A percentile compares a stretch with the other conserved stretches of the same genome.
phyloP scores from a whole-genome alignment of 495 filamentous ascomycete genomes.

The Aspergillus carlsbadensis region DNA sequence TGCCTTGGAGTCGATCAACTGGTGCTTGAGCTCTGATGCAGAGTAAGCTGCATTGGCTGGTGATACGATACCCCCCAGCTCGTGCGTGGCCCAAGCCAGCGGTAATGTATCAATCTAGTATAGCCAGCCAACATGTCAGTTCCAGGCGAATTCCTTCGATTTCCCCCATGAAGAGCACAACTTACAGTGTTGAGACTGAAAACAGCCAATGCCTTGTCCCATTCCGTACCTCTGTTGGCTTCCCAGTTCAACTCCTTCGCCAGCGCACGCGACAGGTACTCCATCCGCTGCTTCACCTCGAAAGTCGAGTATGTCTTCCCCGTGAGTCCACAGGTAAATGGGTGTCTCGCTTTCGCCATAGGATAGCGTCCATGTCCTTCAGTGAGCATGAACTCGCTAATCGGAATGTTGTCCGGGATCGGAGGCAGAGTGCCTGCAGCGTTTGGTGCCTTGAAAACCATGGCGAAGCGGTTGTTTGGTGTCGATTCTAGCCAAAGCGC shows the following conservation, averaged over 20 bases:
- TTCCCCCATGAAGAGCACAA: too few relatives aligned
- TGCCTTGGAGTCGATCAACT: constrained; percentile 72
- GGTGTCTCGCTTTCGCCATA: constrained; percentile 61
- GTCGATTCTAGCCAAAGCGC: neutral
- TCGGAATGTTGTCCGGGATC: constrained; percentile 71
- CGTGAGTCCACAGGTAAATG: constrained; percentile 79
- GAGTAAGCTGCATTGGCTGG: constrained; percentile 87
- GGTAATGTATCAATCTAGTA: constrained; percentile 76
- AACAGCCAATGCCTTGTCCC: constrained; percentile 79
- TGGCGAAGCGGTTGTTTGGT: constrained; percentile 27
- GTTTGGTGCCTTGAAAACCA: constrained; percentile 77
- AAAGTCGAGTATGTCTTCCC: constrained; percentile 67
- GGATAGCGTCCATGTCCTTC: constrained; percentile 70
- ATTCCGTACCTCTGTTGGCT: constrained; percentile 73
- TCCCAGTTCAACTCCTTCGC: constrained; percentile 73
- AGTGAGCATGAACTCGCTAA: constrained; percentile 77
- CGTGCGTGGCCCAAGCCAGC: constrained; percentile 73
- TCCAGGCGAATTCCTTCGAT: neutral
- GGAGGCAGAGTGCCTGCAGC: constrained; percentile 68
- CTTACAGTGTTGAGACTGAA: constrained; percentile 81
- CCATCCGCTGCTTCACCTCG: constrained; percentile 66
- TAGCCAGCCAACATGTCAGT: neutral
- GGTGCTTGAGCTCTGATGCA: constrained; percentile 71
- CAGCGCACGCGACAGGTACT: constrained; percentile 68
- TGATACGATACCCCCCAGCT: constrained; percentile 70